Evolutionary conservation across 2,329 filamentous ascomycete species (phyloP).

Genomic region (Colletotrichum sp.): DNA sequence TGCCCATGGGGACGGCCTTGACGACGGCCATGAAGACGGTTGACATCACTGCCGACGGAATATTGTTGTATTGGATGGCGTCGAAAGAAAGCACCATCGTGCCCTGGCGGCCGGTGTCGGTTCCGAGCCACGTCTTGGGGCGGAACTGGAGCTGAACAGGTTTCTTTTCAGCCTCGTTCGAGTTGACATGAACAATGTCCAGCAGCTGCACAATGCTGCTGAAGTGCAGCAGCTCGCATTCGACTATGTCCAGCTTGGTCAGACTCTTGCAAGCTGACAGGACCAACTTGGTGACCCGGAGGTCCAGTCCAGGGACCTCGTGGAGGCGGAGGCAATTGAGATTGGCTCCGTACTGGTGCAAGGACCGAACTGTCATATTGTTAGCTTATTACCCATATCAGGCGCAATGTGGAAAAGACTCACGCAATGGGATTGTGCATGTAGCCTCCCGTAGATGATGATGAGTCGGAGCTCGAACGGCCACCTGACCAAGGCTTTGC

Average conservation of each 20-base stretch:
- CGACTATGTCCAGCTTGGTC: constrained; percentile 26
- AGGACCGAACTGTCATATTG: background rate
- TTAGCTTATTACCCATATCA: background rate
- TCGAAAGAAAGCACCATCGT: constrained; percentile 15
- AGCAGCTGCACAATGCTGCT: constrained; percentile 24
- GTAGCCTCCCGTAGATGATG: background rate
- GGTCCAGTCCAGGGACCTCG: constrained; percentile 27
- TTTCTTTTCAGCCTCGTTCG: constrained; percentile 14
- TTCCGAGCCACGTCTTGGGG: background rate
- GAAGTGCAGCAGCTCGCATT: constrained; percentile 35
- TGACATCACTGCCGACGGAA: background rate
- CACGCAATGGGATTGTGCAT: background rate
- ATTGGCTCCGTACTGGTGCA: constrained; percentile 4
- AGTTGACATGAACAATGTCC: constrained; percentile 23
- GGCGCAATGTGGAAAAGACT: background rate
- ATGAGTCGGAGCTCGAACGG: background rate
- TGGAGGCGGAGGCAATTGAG: constrained; percentile 29
- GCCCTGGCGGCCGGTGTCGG: background rate
- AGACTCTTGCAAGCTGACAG: constrained; percentile 26
- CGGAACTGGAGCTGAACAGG: constrained; percentile 18
- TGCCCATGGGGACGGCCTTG: constrained; percentile 11
- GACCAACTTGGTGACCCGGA: constrained; percentile 21
- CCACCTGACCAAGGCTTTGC: background rate
- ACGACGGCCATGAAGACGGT: constrained; percentile 9
- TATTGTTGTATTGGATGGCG: background rate